phyloP scores from a whole-genome alignment of 345 rosid genomes.

The Raphanus raphanistrum region DNA sequence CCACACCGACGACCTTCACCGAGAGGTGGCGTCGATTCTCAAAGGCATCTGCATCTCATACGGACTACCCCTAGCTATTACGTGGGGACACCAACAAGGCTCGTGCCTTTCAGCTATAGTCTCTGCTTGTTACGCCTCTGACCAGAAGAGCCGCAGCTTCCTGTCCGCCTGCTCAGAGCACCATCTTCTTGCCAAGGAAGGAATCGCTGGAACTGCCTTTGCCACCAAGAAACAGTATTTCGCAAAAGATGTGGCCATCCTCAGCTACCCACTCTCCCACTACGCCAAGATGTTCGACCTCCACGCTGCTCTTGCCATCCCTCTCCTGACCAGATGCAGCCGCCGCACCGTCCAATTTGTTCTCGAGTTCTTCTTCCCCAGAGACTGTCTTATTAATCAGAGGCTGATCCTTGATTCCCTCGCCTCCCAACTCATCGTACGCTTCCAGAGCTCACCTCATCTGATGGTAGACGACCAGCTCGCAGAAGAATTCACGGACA shows the following conservation, averaged over 20 bases:
- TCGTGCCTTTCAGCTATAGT: conserved; percentile 57
- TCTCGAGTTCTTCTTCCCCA: conserved; percentile 79
- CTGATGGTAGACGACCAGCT: conserved; percentile 57
- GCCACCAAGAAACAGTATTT: conserved; percentile 57
- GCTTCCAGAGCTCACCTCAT: conserved; percentile 47
- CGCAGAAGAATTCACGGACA: conserved; percentile 46
- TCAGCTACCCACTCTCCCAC: conserved; percentile 84
- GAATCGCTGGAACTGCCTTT: conserved; percentile 77
- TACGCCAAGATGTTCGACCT: conserved; percentile 73
- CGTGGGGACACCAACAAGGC: conserved; percentile 71
- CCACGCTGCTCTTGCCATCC: conserved; percentile 71
- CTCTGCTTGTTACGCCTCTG: conserved; percentile 62
- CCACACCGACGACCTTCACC: conserved; percentile 46
- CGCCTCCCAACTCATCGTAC: conserved; percentile 47
- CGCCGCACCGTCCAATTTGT: conserved; percentile 58
- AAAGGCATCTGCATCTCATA: conserved; percentile 54
- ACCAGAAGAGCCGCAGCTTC: conserved; percentile 46
- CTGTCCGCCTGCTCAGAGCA: conserved; percentile 75
- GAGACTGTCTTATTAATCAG: conserved; percentile 56
- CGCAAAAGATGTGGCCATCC: conserved; percentile 56
- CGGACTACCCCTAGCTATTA: conserved; percentile 71
- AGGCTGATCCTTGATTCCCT: conserved; percentile 47
- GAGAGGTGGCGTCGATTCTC: conserved; percentile 54
- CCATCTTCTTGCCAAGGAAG: conserved; percentile 64
- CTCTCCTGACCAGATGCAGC: conserved; percentile 47